These are phyloP conservation scores for Fusarium chaquense DNA, from an alignment of 2,329 filamentous ascomycete genomes.

Conservation along the genomic window DNA sequence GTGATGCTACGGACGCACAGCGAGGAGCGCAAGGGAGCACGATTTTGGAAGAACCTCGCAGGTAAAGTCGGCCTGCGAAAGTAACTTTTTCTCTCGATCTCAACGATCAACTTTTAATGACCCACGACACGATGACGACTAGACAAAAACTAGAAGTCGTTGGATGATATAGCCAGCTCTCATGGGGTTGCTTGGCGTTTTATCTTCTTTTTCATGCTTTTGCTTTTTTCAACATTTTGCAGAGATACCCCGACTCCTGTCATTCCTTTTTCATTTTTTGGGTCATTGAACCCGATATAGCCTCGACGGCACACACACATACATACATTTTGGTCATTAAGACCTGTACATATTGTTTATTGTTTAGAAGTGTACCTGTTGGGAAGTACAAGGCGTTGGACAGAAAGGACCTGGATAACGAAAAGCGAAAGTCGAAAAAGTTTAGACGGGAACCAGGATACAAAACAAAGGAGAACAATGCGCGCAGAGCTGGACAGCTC, in stretches of 20 bases:
- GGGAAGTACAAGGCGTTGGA: slow-evolving; percentile 39
- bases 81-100: slow-evolving; percentile 32
- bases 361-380: slow-evolving; percentile 47
- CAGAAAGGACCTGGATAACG: slow-evolving; percentile 35
- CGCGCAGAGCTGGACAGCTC: slow-evolving; percentile 22
- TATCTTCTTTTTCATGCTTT: slow-evolving; percentile 32
- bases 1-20: slow-evolving; percentile 62
- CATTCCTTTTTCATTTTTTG: slow-evolving; percentile 44
- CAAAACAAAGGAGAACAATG: slow-evolving; percentile 31
- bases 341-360: slow-evolving; percentile 42
- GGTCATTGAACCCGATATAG: slow-evolving; percentile 29
- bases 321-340: slow-evolving; percentile 28
- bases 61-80: slow-evolving; percentile 58
- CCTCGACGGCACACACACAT: slow-evolving; percentile 40
- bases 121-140: slow-evolving; percentile 42
- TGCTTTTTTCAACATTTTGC: slow-evolving; percentile 30
- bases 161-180: slow-evolving; percentile 33
- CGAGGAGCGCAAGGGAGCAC: slow-evolving; percentile 59
- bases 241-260: slow-evolving; percentile 49
- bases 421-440: slow-evolving; percentile 37
- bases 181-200: slow-evolving; percentile 39
- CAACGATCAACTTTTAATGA: slow-evolving; percentile 41
- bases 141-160: slow-evolving; percentile 39
- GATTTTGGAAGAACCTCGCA: slow-evolving; percentile 63
- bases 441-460: slow-evolving; percentile 41